Evolutionary conservation across 805 yeast genomes (phyloP), one percentile per base, ranked within the genome.

Genomic region (Kuraishia floccosa): DNA sequence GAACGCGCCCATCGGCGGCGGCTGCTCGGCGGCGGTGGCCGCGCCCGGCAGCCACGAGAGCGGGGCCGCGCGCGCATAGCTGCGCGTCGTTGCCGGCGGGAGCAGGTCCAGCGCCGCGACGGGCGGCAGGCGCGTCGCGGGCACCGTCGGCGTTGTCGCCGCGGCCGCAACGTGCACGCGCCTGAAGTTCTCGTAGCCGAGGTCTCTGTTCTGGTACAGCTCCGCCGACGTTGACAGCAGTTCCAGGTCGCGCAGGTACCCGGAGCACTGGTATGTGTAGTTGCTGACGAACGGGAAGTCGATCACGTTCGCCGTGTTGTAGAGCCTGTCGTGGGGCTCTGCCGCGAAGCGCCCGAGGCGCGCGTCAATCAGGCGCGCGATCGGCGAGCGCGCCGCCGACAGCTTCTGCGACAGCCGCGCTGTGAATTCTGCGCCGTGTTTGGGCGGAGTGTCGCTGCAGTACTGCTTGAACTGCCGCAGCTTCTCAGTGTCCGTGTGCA

Each of bases 281-380:
- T 68, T 67, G 17, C 65, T 62, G 39, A 68, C 68, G 46, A 63
- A 69, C 4, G 76, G 76, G 42, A 66, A 69, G 43, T 68, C 63
- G 6, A 51, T 46, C 17, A 54, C 35, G 27, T 44, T 38, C 6
- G 25, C 28, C 32, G 34, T 26, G 28, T 33, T 28, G 31, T 27
- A 32, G 14, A 32, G 15, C 10, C 31, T 24, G 20, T 24, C 28
- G 6, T 23, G 10, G n/a, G 13, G 11, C 8, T 24, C 13, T 11
- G 11, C 25, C 5, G 16, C 19, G 12, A 11, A 15, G 14, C 37
- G 40, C 19, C 28, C 30, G 35, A 39, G 43, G 28, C 46, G 51
- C 22, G 36, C 35, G 24, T 46, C 49, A 17, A 52, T 41, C 23
- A 46, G 44, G 4, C 35, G 33, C 5, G 51, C 36, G 5, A 50